Percentiles rank a stretch among this genome's conserved stretches.
These are phyloP conservation scores for Phytophthora quininea DNA, from an alignment of 352 stramenopile species.

Conservation along the genomic window DNA sequence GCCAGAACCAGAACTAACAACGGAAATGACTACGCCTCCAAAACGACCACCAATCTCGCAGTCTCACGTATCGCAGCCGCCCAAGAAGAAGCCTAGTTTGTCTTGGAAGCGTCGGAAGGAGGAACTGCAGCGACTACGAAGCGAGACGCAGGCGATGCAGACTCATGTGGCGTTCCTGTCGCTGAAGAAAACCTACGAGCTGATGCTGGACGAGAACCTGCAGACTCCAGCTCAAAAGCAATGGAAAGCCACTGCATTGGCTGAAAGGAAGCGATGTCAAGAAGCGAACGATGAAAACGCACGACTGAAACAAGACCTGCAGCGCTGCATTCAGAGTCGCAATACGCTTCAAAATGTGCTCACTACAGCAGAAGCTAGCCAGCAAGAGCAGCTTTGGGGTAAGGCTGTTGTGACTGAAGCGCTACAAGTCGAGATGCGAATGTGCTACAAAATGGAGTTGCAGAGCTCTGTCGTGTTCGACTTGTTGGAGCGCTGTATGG, in stretches of 20 bases:
- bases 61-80: not conserved
- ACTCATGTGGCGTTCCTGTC: conserved; percentile 34
- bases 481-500: conserved; percentile 11
- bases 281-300: conserved; percentile 4
- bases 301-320: conserved; percentile 20
- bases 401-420: conserved; percentile 1
- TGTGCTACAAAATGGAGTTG: not conserved
- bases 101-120: conserved; percentile 44
- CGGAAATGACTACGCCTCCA: not conserved
- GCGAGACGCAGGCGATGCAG: conserved; percentile 33
- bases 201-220: conserved; percentile 7
- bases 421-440: conserved; percentile 11
- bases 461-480: not conserved
- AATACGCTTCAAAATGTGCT: conserved; percentile 18
- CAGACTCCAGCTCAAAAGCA: conserved; percentile 14
- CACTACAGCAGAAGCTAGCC: conserved; percentile 2
- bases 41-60: not conserved
- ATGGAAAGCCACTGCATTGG: conserved; percentile 10
- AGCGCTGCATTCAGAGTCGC: conserved; percentile 8
- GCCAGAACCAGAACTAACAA: not conserved
- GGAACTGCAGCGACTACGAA: conserved; percentile 33
- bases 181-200: conserved; percentile 10
- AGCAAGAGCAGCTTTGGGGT: conserved; percentile 6
- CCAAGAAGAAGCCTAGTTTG: conserved; percentile 34
- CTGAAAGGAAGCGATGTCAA: conserved; percentile 9